Percentiles rank a stretch among this genome's conserved stretches.
phyloP scores from a whole-genome alignment of 306 rosid species.

The Lithocarpus polystachyus region DNA sequence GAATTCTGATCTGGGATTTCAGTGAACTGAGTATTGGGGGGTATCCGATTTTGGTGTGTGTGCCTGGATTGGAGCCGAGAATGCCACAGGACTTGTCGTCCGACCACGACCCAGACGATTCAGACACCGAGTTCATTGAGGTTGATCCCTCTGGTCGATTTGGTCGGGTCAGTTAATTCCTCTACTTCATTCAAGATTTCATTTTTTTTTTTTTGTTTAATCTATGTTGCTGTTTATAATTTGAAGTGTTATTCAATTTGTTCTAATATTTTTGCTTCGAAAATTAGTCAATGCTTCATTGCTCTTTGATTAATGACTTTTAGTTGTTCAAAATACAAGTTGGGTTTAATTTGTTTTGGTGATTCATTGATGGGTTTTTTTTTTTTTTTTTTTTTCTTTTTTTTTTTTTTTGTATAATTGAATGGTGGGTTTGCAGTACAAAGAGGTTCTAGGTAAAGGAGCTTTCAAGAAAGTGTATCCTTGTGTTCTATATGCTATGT shows the following conservation, averaged over 20 bases:
- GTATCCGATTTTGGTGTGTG: neutral
- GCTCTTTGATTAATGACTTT: neutral
- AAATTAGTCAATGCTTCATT: neutral
- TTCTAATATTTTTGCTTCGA: neutral
- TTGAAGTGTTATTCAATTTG: neutral
- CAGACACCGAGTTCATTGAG: slow-evolving; percentile 73
- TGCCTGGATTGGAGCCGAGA: slow-evolving; percentile 10
- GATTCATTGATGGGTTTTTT: slow-evolving; percentile 11
- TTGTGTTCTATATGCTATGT: slow-evolving; percentile 20
- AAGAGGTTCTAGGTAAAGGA: slow-evolving; percentile 84
- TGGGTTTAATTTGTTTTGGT: slow-evolving; percentile 12
- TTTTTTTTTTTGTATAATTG: neutral
- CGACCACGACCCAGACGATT: slow-evolving; percentile 64
- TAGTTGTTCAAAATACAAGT: neutral
- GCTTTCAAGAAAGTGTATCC: slow-evolving; percentile 99
- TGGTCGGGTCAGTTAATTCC: slow-evolving; percentile 70
- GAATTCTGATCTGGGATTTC: neutral
- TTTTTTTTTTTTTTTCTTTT: neutral
- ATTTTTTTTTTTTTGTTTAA: neutral
- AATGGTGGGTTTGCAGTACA: slow-evolving; percentile 61
- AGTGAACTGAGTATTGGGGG: slow-evolving; percentile 4
- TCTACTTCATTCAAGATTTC: neutral
- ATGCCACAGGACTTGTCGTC: slow-evolving; percentile 64
- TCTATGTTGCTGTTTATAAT: neutral
- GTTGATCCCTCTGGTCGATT: slow-evolving; percentile 85